Evolutionary conservation across 2,329 filamentous ascomycete species (phyloP).

Genomic region (Grosmannia penicillata): DNA sequence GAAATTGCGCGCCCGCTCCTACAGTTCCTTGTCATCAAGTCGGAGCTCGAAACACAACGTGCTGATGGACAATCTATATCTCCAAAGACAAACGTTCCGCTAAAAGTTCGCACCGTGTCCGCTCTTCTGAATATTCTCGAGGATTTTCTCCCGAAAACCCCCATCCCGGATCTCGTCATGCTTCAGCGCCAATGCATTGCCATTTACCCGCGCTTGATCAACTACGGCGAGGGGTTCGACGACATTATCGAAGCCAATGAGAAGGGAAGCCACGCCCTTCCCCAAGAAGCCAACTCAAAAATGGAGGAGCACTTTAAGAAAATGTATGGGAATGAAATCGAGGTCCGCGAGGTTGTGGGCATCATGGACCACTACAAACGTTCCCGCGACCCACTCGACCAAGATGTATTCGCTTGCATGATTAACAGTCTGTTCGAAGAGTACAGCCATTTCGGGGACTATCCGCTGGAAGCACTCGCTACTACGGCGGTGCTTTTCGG

Average conservation of each 20-base stretch:
- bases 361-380: slow-evolving; percentile 77
- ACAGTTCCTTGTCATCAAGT: slow-evolving; percentile 75
- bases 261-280: slow-evolving; percentile 64
- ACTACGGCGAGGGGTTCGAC: slow-evolving; percentile 86
- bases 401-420: slow-evolving; percentile 97
- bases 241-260: slow-evolving; percentile 82
- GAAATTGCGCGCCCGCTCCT: slow-evolving; percentile 58
- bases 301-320: slow-evolving; percentile 98
- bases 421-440: slow-evolving; percentile 96
- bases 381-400: slow-evolving; percentile 68
- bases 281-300: slow-evolving; percentile 63
- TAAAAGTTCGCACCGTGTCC: slow-evolving; percentile 75
- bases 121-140: slow-evolving; percentile 67
- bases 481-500: slow-evolving; percentile 95
- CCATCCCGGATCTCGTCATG: slow-evolving; percentile 54
- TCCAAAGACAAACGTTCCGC: slow-evolving; percentile 50
- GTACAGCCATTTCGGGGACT: slow-evolving; percentile 88
- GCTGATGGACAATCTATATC: slow-evolving; percentile 26
- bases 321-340: slow-evolving; percentile 88
- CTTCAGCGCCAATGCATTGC: slow-evolving; percentile 83
- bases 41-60: slow-evolving; percentile 67
- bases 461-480: slow-evolving; percentile 87
- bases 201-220: slow-evolving; percentile 85
- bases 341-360: slow-evolving; percentile 73
- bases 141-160: slow-evolving; percentile 47